Evolutionary conservation across 345 rosid species (phyloP).

Genomic region (Bruguiera gymnorhiza): DNA sequence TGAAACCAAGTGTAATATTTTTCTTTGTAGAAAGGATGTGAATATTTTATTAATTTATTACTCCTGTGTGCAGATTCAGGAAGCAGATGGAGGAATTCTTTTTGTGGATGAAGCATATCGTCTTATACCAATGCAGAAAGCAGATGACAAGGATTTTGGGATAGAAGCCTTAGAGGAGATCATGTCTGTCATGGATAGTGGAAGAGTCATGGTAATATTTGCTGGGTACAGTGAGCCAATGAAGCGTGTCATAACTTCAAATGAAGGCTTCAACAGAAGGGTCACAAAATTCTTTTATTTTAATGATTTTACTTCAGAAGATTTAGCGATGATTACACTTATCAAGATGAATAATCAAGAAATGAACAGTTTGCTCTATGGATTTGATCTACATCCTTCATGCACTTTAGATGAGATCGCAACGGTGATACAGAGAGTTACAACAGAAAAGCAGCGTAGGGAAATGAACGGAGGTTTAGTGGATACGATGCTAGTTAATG

Average conservation of each 20-base stretch:
- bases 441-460: slow-evolving; percentile 81
- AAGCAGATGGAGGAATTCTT: slow-evolving; percentile 98
- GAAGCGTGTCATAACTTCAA: slow-evolving; percentile 89
- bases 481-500: slow-evolving; percentile 77
- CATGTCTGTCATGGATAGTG: slow-evolving; percentile 96
- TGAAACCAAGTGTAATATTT: slow-evolving; percentile 3
- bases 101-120: slow-evolving; percentile 98
- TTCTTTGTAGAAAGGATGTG: not conserved
- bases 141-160: slow-evolving; percentile 94
- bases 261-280: slow-evolving; percentile 95
- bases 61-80: slow-evolving; percentile 60
- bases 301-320: slow-evolving; percentile 64
- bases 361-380: slow-evolving; percentile 56
- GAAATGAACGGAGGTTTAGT: slow-evolving; percentile 94
- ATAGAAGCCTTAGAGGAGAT: slow-evolving; percentile 95
- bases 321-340: slow-evolving; percentile 71
- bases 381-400: slow-evolving; percentile 61
- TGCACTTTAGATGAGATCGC: slow-evolving; percentile 71
- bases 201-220: slow-evolving; percentile 83
- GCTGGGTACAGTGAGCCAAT: slow-evolving; percentile 96
- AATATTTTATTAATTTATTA: not conserved
- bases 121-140: slow-evolving; percentile 87
- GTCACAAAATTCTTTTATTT: slow-evolving; percentile 90
- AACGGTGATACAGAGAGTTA: slow-evolving; percentile 53
- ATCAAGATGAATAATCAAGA: slow-evolving; percentile 81